These are phyloP conservation scores for Tricholoma bakamatsutake DNA, from an alignment of 768 basidiomycete species.

Conservation along the genomic window DNA sequence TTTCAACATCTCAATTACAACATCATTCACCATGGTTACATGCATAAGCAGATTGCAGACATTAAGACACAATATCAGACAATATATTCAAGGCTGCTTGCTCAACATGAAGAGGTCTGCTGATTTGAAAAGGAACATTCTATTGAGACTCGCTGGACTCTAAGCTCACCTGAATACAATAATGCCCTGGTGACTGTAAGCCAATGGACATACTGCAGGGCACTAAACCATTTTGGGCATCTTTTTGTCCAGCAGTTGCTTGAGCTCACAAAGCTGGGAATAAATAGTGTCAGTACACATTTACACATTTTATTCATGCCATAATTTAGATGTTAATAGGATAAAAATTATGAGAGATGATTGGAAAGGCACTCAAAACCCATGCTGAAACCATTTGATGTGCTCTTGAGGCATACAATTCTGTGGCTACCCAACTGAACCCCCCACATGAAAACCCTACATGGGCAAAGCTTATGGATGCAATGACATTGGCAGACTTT, in stretches of 20 bases:
- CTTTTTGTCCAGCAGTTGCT: slow-evolving; percentile 30
- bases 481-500: slow-evolving; percentile 2
- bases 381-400: slow-evolving; percentile 25
- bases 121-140: slow-evolving; percentile 19
- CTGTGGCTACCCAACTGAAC: slow-evolving; percentile 12
- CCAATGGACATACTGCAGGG: slow-evolving; percentile 18
- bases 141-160: slow-evolving; percentile 23
- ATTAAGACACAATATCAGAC: slow-evolving; percentile 19
- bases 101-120: slow-evolving; percentile 12
- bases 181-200: slow-evolving; percentile 12
- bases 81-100: slow-evolving; percentile 14
- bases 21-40: slow-evolving; percentile 10
- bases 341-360: slow-evolving; percentile 27
- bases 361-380: slow-evolving; percentile 26
- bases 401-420: slow-evolving; percentile 27
- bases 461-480: slow-evolving; percentile 1
- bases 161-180: slow-evolving; percentile 18
- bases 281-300: slow-evolving; percentile 10
- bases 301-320: not conserved
- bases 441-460: not conserved
- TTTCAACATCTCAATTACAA: not conserved
- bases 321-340: slow-evolving; percentile 15
- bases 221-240: slow-evolving; percentile 25
- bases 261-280: slow-evolving; percentile 32
- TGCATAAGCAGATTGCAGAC: slow-evolving; percentile 15